phyloP scores from a whole-genome alignment of 768 basidiomycete genomes.

The Lepiota venenata region DNA sequence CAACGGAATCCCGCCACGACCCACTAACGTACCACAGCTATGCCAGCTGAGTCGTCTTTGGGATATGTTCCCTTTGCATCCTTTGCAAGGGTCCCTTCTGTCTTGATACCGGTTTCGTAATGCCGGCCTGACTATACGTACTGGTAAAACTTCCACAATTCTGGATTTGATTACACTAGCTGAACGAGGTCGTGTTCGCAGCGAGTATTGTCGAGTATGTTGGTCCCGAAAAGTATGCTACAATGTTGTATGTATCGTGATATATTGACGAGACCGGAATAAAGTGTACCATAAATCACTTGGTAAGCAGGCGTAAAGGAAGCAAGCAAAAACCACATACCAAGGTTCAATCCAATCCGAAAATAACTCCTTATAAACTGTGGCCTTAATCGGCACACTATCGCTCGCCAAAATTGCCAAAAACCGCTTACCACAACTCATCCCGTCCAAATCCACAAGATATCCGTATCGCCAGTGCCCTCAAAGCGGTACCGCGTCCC shows the following conservation, averaged over 20 bases:
- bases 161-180: no score
- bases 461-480: slow-evolving; percentile 89
- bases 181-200: no score
- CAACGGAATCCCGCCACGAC: no score
- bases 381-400: slow-evolving; percentile 83
- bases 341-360: slow-evolving; percentile 59
- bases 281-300: slow-evolving; percentile 73
- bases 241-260: slow-evolving; percentile 86
- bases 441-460: slow-evolving; percentile 84
- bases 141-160: no score
- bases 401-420: slow-evolving; percentile 77
- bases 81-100: no score
- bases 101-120: no score
- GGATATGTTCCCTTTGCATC: no score
- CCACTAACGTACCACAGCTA: no score
- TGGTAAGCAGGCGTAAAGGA: not conserved
- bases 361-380: slow-evolving; percentile 84
- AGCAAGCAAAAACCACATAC: slow-evolving; percentile 9
- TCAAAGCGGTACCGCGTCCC: slow-evolving; percentile 68
- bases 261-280: slow-evolving; percentile 85
- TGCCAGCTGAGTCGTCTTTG: no score
- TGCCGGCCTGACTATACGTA: no score
- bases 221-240: slow-evolving; percentile 87
- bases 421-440: slow-evolving; percentile 86
- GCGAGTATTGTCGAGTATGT: slow-evolving; percentile 51